Evolutionary conservation across 305 asterid genomes (phyloP).

Genomic region (Fraxinus xanthoxyloides): DNA sequence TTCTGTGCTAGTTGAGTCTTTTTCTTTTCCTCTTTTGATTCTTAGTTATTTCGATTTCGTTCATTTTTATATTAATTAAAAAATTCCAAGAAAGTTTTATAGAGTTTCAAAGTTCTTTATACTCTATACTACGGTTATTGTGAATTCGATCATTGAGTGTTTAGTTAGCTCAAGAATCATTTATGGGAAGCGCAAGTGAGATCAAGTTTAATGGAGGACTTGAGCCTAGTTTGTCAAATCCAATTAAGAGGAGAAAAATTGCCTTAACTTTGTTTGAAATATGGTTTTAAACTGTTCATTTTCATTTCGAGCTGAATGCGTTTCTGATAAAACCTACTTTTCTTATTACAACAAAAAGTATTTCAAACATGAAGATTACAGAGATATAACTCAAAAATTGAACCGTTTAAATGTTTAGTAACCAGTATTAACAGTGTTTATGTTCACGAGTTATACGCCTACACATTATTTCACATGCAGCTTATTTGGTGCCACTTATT

Average conservation of each 20-base stretch:
- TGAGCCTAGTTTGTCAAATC: background rate
- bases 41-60: slow-evolving; percentile 14
- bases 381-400: background rate
- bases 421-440: background rate
- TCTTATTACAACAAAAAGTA: background rate
- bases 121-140: background rate
- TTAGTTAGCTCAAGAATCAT: background rate
- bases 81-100: background rate
- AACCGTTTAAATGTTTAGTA: background rate
- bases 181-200: background rate
- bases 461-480: background rate
- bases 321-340: background rate
- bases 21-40: slow-evolving; percentile 2
- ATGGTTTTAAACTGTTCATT: background rate
- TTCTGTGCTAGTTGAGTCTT: background rate
- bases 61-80: background rate
- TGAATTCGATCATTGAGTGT: background rate
- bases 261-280: background rate
- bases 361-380: background rate
- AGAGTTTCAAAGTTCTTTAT: background rate
- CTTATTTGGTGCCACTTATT: background rate
- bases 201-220: background rate
- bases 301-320: background rate
- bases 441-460: background rate
- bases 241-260: background rate